Base-by-base conservation (phyloP, 2,329 filamentous ascomycete genomes). In the Colletotrichum noveboracense region DNA sequence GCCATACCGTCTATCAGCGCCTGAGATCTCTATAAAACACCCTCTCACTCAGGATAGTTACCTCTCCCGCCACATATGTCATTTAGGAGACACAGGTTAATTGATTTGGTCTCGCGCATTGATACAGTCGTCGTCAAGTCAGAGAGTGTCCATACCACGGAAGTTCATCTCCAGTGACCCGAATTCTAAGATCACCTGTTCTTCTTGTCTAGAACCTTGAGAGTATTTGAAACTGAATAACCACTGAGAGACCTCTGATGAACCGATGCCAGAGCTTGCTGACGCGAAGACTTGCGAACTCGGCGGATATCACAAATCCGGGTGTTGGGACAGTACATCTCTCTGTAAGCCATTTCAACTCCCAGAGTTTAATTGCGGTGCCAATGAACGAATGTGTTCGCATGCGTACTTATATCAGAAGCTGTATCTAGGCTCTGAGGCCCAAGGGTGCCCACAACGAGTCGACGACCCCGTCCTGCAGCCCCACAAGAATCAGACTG, bases 21-120 rank as follows among this genome's bases (percentile, higher is more conserved):
- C 5, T n/a, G 9, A 21, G 0, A 21, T 1, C 4, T 6, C n/a
- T 21, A 12, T 48, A 2, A 48, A 48, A 13, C 3, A 2, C 3
- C 9, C 1, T 2, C 0, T 48, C 10, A 4, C n/a, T 48, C n/a
- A 48, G n/a, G 9, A 13, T 48, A 13, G 43, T 7, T 7, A 13
- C n/a, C 10, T 21, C 43, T 48, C 18, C 18, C 43, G 43, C 18
- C 43, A n/a, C 2, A 28, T 28, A 38, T 24, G 24, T 24, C 24
- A 24, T 24, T 24, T 24, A 32, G 30, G 5, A 32, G 30, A 32
- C 18, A n/a, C 9, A 6, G 18, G 2, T n/a, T 8, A 1, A 1
- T n/a, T 10, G 18, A 9, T 48, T n/a, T n/a, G 9, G 38, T 7
- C 18, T 48, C 5, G 7, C 2, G 38, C 5, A 21, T n/a, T 21